Conservation (phyloP, 495 filamentous ascomycete species). For the Daldinia vernicosa region DNA sequence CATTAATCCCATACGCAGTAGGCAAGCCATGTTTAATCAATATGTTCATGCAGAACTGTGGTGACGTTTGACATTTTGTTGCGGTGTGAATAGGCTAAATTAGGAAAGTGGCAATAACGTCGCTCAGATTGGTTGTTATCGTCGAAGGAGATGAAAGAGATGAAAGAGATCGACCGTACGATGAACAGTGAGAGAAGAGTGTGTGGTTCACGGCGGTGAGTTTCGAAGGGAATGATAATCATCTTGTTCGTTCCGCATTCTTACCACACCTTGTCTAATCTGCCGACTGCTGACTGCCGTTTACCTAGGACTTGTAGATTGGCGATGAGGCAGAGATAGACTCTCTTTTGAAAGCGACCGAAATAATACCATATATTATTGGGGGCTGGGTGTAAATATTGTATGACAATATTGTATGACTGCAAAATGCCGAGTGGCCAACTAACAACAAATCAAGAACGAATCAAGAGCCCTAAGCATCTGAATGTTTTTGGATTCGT, state of each 20-base stretch:
- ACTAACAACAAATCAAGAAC: background rate
- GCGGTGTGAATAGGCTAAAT: slow-evolving; percentile 44
- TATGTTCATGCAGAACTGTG: slow-evolving; percentile 31
- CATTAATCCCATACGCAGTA: slow-evolving; percentile 24
- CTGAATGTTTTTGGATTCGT: background rate
- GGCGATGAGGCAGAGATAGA: slow-evolving; percentile 7
- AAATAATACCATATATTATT: slow-evolving; percentile 7
- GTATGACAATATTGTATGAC: background rate
- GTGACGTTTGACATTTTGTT: slow-evolving; percentile 39
- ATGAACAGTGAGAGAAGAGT: slow-evolving; percentile 5
- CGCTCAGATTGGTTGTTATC: slow-evolving; percentile 25
- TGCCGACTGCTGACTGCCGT: background rate
- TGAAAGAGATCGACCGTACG: slow-evolving; percentile 40
- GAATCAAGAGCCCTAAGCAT: background rate
- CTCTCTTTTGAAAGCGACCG: background rate
- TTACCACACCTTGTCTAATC: slow-evolving; percentile 15
- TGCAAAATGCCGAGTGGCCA: background rate
- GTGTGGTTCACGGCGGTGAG: slow-evolving; percentile 42
- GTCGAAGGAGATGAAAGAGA: slow-evolving; percentile 2
- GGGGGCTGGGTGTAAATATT: slow-evolving; percentile 2
- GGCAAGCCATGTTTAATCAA: slow-evolving; percentile 33
- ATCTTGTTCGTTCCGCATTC: slow-evolving; percentile 21
- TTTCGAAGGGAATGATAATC: slow-evolving; percentile 25
- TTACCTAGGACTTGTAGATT: slow-evolving; percentile 9
- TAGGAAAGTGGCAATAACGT: slow-evolving; percentile 38